phyloP scores from a whole-genome alignment of 305 asterid species.

The Stenogyne calaminthoides region DNA sequence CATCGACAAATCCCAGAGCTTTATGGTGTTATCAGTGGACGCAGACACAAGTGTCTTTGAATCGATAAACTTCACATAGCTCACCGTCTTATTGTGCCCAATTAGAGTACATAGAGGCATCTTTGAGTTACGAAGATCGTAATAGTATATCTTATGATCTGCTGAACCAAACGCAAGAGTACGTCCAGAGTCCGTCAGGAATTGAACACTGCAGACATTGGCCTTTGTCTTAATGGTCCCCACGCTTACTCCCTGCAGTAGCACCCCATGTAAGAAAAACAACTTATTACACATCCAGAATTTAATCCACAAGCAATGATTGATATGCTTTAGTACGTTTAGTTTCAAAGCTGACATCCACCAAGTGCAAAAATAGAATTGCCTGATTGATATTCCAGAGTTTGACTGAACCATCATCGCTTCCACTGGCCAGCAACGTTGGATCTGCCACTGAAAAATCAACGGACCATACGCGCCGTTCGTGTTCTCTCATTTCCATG shows the following conservation, averaged over 20 bases:
- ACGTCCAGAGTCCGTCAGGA: constrained; percentile 78
- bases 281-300: constrained; percentile 50
- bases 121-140: constrained; percentile 87
- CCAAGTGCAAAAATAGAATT: constrained; percentile 93
- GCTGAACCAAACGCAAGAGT: constrained; percentile 97
- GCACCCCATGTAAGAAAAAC: constrained; percentile 61
- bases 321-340: constrained; percentile 79
- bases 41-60: constrained; percentile 93
- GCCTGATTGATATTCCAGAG: constrained; percentile 99
- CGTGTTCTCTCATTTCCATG: constrained; percentile 96
- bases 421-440: constrained; percentile 93
- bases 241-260: constrained; percentile 89
- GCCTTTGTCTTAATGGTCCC: constrained; percentile 93
- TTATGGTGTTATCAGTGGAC: constrained; percentile 90
- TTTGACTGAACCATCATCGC: constrained; percentile 96
- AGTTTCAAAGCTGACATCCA: constrained; percentile 93
- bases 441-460: constrained; percentile 96
- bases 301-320: constrained; percentile 43
- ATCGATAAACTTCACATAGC: constrained; percentile 91
- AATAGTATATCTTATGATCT: constrained; percentile 88
- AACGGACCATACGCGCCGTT: constrained; percentile 93
- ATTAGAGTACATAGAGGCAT: constrained; percentile 86
- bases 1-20: constrained; percentile 97
- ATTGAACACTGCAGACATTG: constrained; percentile 96
- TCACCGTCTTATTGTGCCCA: constrained; percentile 95